Percentiles rank a stretch among this genome's conserved stretches.
Evolutionary conservation across 441 rosid species (phyloP).

Genomic region (Manihot esculenta): DNA sequence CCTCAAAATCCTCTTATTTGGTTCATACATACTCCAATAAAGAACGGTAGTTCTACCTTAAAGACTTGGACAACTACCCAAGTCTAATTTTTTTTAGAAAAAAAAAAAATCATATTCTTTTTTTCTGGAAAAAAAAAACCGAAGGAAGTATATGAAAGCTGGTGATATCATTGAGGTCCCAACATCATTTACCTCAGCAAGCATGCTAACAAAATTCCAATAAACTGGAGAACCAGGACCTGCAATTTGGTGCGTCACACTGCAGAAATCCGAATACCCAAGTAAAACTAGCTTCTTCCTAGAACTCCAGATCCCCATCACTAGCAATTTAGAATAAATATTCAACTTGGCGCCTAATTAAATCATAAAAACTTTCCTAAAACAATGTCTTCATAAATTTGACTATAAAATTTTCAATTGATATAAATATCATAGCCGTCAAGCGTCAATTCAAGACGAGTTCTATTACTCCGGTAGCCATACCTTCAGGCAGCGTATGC

Average conservation of each 20-base stretch:
- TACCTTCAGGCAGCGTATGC: conserved; percentile 85
- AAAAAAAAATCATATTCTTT: background rate
- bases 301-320: background rate
- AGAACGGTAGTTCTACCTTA: background rate
- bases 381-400: conserved; percentile 5
- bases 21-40: no score
- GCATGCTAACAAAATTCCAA: background rate
- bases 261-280: conserved; percentile 1
- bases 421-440: conserved; percentile 1
- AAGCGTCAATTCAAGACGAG: conserved; percentile 19
- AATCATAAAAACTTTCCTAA: background rate
- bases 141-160: background rate
- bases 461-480: conserved; percentile 25
- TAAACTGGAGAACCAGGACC: background rate
- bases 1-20: no score
- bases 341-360: background rate
- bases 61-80: background rate
- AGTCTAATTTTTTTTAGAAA: no score
- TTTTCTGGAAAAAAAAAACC: background rate
- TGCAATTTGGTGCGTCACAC: background rate
- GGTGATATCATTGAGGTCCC: conserved; percentile 4
- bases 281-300: background rate
- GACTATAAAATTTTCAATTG: background rate
- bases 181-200: background rate
- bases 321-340: background rate